These are phyloP conservation scores for Cavenderia fasciculata DNA, from an alignment of 78 protist species.

Conservation along the genomic window DNA sequence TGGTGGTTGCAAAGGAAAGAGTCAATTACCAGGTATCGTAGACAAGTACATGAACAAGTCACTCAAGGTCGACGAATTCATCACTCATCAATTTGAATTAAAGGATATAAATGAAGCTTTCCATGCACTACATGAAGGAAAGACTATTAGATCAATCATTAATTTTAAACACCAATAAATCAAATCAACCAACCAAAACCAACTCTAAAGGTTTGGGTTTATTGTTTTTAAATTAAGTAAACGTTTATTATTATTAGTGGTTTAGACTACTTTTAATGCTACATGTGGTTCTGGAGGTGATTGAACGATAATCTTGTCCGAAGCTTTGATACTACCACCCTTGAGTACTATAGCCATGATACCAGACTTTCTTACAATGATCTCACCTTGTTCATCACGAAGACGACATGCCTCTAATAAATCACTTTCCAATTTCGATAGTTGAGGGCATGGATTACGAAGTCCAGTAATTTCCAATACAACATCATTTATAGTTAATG, in stretches of 20 bases:
- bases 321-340: conserved; percentile 4
- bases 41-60: conserved; percentile 75
- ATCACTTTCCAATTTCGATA: neutral
- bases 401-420: conserved; percentile 1
- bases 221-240: no score
- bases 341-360: conserved; percentile 12
- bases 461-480: conserved; percentile 21
- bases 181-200: no score
- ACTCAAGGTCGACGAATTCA: conserved; percentile 86
- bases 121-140: conserved; percentile 82
- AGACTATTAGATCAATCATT: conserved; percentile 54
- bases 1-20: conserved; percentile 82
- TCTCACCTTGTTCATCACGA: neutral
- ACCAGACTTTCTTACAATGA: conserved; percentile 5
- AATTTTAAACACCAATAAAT: conserved; percentile 4
- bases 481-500: neutral
- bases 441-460: conserved; percentile 13
- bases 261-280: conserved; percentile 4
- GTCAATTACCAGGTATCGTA: conserved; percentile 85
- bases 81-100: conserved; percentile 70
- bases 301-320: conserved; percentile 2
- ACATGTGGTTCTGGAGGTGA: conserved; percentile 26
- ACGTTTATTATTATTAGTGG: neutral
- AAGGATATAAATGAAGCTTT: conserved; percentile 80
- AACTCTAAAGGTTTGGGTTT: no score